Evolutionary conservation across 2,329 filamentous ascomycete genomes (phyloP).

Genomic region (Neonectria ditissima): DNA sequence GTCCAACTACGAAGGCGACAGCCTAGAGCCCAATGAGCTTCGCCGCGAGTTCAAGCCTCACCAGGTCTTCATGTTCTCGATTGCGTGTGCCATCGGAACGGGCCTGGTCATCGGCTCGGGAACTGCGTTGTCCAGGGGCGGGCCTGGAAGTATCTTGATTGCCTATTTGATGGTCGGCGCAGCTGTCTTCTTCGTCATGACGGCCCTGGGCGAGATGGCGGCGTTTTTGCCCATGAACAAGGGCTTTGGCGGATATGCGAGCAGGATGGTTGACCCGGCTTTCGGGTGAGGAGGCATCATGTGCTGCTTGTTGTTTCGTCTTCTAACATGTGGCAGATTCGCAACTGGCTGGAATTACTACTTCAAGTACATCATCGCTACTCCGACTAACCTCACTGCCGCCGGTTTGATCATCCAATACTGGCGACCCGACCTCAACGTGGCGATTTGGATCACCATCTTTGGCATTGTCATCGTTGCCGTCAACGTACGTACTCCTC

Average conservation of each 20-base stretch:
- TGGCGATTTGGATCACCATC: conserved; percentile 53
- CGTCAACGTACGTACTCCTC: conserved; percentile 41
- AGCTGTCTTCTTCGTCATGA: conserved; percentile 69
- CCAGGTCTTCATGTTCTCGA: conserved; percentile 53
- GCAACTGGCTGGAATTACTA: conserved; percentile 62
- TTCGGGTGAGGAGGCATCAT: conserved; percentile 38
- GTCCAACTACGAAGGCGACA: not conserved
- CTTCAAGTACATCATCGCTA: conserved; percentile 56
- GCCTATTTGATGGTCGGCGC: conserved; percentile 57
- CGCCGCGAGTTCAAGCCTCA: conserved; percentile 43
- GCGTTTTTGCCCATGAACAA: conserved; percentile 45
- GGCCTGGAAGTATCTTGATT: conserved; percentile 55
- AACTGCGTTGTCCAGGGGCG: conserved; percentile 60
- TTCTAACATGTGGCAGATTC: conserved; percentile 43
- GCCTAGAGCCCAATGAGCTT: conserved; percentile 18
- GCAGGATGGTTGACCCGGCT: conserved; percentile 47
- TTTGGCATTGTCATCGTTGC: conserved; percentile 51
- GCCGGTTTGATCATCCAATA: conserved; percentile 53
- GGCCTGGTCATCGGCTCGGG: conserved; percentile 65
- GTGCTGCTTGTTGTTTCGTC: not conserved
- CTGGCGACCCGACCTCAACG: conserved; percentile 53
- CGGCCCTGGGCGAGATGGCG: conserved; percentile 52
- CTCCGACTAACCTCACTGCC: conserved; percentile 54
- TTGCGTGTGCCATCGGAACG: conserved; percentile 53
- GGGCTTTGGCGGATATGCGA: conserved; percentile 47